Evolutionary conservation across 2,329 filamentous ascomycete genomes (phyloP).

Genomic region (Paecilomyces formosus): DNA sequence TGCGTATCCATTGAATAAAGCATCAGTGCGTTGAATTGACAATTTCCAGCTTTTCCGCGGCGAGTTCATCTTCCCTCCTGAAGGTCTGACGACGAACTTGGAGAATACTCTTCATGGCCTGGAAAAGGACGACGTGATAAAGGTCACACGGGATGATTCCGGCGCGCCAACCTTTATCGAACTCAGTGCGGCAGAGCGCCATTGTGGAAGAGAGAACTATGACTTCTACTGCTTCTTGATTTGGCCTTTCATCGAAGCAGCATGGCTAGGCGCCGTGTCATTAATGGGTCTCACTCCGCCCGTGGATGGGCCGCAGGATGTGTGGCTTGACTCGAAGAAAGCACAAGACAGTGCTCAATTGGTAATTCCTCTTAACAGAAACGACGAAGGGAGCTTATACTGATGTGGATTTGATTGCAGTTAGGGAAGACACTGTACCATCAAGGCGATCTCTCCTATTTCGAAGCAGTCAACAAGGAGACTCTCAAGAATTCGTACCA

Average conservation of each 20-base stretch:
- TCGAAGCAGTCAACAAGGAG: constrained; percentile 97
- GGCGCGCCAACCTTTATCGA: constrained; percentile 59
- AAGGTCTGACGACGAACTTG: constrained; percentile 73
- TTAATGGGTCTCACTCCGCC: constrained; percentile 81
- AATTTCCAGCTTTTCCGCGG: constrained; percentile 68
- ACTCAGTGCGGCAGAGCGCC: constrained; percentile 67
- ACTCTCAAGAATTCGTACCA: constrained; percentile 89
- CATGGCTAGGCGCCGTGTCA: constrained; percentile 84
- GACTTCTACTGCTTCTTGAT: constrained; percentile 99
- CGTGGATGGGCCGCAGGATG: constrained; percentile 47
- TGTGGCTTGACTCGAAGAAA: constrained; percentile 71
- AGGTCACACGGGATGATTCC: constrained; percentile 51
- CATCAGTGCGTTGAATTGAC: constrained; percentile 6
- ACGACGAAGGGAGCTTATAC: background rate
- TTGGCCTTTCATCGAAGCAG: constrained; percentile 95
- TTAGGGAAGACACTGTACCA: constrained; percentile 96
- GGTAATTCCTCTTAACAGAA: constrained; percentile 39
- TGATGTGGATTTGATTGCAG: constrained; percentile 36
- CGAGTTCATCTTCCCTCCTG: constrained; percentile 93
- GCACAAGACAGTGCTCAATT: constrained; percentile 76
- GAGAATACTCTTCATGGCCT: constrained; percentile 70
- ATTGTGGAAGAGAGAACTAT: constrained; percentile 81
- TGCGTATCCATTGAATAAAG: constrained; percentile 13
- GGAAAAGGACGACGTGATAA: constrained; percentile 70
- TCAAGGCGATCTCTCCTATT: constrained; percentile 93